These are phyloP conservation scores for Trichoderma arundinaceum DNA, from an alignment of 2,329 filamentous ascomycete genomes.

Conservation along the genomic window DNA sequence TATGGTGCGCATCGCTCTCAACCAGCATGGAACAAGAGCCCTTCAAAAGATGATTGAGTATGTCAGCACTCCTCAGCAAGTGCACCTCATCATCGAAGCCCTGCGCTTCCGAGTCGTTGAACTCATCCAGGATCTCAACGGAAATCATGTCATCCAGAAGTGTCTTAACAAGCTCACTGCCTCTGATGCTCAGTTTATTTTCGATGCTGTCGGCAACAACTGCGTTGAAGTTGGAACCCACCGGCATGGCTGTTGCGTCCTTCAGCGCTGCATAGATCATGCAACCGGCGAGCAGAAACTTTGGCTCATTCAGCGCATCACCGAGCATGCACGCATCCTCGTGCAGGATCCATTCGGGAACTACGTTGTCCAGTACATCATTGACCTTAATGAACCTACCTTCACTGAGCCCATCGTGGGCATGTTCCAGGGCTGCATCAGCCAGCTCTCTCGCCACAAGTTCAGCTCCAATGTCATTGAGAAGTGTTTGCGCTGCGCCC, in stretches of 20 bases:
- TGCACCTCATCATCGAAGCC: slow-evolving; percentile 84
- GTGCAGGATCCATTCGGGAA: slow-evolving; percentile 98
- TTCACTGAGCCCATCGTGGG: slow-evolving; percentile 90
- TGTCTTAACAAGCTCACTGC: slow-evolving; percentile 92
- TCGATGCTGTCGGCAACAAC: slow-evolving; percentile 85
- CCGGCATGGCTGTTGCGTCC: slow-evolving; percentile 95
- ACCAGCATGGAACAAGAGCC: slow-evolving; percentile 95
- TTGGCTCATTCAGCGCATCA: slow-evolving; percentile 85
- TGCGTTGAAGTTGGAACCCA: slow-evolving; percentile 94
- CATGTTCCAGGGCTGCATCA: slow-evolving; percentile 77
- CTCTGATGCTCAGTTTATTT: slow-evolving; percentile 91
- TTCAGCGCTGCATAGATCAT: slow-evolving; percentile 98
- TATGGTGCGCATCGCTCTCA: slow-evolving; percentile 91
- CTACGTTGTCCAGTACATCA: slow-evolving; percentile 98
- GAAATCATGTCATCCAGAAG: slow-evolving; percentile 99
- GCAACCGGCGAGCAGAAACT: slow-evolving; percentile 88
- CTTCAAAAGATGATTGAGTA: slow-evolving; percentile 99
- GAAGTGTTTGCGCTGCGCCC: slow-evolving; percentile 88
- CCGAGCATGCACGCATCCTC: slow-evolving; percentile 81
- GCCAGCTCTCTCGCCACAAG: slow-evolving; percentile 84
- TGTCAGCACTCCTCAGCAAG: slow-evolving; percentile 83
- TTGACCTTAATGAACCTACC: slow-evolving; percentile 84
- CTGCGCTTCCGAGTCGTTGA: slow-evolving; percentile 85
- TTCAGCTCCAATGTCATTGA: slow-evolving; percentile 99
- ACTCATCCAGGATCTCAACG: slow-evolving; percentile 95